Evolutionary conservation across 768 basidiomycete species (phyloP).

Genomic region (Leccinellum rugosiceps): DNA sequence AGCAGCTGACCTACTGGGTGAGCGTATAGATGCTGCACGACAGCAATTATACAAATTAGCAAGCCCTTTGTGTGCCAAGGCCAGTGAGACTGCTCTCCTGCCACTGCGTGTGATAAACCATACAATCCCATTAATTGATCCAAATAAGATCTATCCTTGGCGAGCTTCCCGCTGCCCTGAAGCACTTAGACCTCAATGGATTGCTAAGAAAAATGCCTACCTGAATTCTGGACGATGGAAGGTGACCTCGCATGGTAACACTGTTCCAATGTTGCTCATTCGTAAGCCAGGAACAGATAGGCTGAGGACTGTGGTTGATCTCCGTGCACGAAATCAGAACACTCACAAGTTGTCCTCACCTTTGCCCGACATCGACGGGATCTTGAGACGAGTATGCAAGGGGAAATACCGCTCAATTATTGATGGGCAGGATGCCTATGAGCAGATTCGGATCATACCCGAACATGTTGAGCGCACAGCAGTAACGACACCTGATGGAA

Average conservation of each 20-base stretch:
- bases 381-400: conserved; percentile 3
- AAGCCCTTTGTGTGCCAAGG: not conserved
- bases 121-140: not conserved
- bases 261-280: conserved; percentile 3
- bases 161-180: not conserved
- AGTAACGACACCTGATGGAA: conserved; percentile 37
- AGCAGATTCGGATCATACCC: conserved; percentile 12
- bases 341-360: conserved; percentile 18
- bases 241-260: not conserved
- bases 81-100: not conserved
- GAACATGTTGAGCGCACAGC: conserved; percentile 26
- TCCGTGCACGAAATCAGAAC: conserved; percentile 12
- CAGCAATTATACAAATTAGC: not conserved
- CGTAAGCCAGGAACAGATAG: not conserved
- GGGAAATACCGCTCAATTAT: not conserved
- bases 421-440: conserved; percentile 20
- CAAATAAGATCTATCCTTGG: not conserved
- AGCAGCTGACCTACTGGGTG: not conserved
- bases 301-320: not conserved
- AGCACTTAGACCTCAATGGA: not conserved
- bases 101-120: conserved; percentile 4
- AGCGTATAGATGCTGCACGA: not conserved
- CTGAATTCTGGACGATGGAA: not conserved
- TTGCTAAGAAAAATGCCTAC: not conserved
- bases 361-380: conserved; percentile 17